phyloP scores from a whole-genome alignment of 306 rosid species.

The Quercus aquifolioides region DNA sequence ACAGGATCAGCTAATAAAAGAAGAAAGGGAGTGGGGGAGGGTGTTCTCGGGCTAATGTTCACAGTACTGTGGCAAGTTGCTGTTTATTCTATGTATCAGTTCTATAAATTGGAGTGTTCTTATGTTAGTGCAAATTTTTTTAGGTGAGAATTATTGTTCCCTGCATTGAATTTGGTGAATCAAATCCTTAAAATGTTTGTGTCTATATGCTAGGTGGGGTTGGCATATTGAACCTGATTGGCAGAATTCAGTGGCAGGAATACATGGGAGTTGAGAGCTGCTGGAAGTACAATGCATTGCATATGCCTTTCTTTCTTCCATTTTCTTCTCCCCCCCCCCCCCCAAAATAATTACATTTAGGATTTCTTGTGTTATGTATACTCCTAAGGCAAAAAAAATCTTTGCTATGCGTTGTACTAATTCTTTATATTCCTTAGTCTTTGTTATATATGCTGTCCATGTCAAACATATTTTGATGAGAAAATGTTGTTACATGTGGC shows the following conservation, averaged over 20 bases:
- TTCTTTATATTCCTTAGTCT: neutral
- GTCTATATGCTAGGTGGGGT: neutral
- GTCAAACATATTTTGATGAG: neutral
- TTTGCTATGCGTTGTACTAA: neutral
- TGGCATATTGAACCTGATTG: neutral
- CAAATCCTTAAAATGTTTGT: neutral
- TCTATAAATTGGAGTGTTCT: neutral
- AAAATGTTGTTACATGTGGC: neutral
- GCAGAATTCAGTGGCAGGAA: neutral
- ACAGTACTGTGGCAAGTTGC: neutral
- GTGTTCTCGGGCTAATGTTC: neutral
- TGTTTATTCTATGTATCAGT: neutral
- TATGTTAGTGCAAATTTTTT: neutral
- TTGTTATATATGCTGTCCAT: neutral
- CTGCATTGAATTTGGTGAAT: neutral
- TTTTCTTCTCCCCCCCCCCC: too few species aligned
- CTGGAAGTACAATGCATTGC: neutral
- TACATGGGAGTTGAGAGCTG: neutral
- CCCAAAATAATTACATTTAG: neutral
- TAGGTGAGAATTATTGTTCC: neutral
- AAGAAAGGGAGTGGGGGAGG: neutral
- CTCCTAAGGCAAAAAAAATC: neutral
- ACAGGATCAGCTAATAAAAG: too few species aligned
- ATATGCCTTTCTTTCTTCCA: neutral
- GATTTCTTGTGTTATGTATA: neutral